Evolutionary conservation across 805 yeast genomes (phyloP).

Genomic region (Saccharomycopsis guyanensis): DNA sequence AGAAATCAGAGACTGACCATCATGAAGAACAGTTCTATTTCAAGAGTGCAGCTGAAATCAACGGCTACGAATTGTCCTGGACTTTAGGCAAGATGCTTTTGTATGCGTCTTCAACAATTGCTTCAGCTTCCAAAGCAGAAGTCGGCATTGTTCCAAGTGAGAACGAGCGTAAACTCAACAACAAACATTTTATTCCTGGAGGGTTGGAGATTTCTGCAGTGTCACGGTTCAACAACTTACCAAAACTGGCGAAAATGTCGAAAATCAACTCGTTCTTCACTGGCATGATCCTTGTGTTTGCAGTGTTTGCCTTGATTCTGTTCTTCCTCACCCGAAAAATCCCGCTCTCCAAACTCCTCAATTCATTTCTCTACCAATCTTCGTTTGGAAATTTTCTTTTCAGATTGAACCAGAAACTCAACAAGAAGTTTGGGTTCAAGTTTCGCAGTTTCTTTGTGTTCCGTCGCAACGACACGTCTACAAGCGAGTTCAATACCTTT

Average conservation of each 20-base stretch:
- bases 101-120: slow-evolving; percentile 68
- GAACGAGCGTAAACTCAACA: slow-evolving; percentile 4
- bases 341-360: slow-evolving; percentile 6
- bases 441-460: not conserved
- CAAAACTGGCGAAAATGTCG: slow-evolving; percentile 10
- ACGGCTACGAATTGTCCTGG: slow-evolving; percentile 91
- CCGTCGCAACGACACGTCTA: not conserved
- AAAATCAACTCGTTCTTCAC: slow-evolving; percentile 13
- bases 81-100: slow-evolving; percentile 82
- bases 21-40: slow-evolving; percentile 47
- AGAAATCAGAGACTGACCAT: slow-evolving; percentile 28
- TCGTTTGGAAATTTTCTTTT: slow-evolving; percentile 3
- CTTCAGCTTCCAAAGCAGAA: not conserved
- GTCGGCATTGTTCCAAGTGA: slow-evolving; percentile 20
- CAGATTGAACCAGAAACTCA: slow-evolving; percentile 1
- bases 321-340: slow-evolving; percentile 8
- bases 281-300: not conserved
- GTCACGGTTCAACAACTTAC: slow-evolving; percentile 2
- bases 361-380: slow-evolving; percentile 7
- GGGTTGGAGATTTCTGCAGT: slow-evolving; percentile 10
- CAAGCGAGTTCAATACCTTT: slow-evolving; percentile 1
- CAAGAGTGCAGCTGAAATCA: slow-evolving; percentile 71
- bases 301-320: slow-evolving; percentile 1
- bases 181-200: slow-evolving; percentile 17
- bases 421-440: not conserved